Evolutionary conservation across 768 basidiomycete genomes (phyloP), one percentile per base, ranked within the genome.

Genomic region (Psilocybe subaeruginosa): DNA sequence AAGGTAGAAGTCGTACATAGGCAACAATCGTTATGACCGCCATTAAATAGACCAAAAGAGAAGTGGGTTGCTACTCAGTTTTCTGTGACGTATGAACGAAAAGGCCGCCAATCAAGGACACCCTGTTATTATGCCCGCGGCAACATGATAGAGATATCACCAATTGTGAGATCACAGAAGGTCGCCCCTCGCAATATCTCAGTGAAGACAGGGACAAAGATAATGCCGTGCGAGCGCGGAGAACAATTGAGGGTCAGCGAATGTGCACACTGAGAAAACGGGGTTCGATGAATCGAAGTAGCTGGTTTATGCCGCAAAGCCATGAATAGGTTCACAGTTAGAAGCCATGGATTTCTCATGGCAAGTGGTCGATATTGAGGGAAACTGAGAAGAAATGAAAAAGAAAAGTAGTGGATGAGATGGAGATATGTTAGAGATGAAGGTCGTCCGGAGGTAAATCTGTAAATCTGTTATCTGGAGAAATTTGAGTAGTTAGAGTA

Each of bases 401-500:
- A 51, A 16, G 47, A 37, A 48, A 48, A 14, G 35, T 29, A 35
- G 30, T 43, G 47, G 30, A 27, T 52, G 7, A 17, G 33, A 41
- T 48, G 55, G 62, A 47, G 41, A 56, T 14, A 30, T 51, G 33
- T 59, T 53, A 35, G 33, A 55, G 27, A 54, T 54, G 61, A 29
- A 51, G 50, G 55, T 14, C 7, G 51, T 53, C 46, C 58, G 67
- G 60, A 60, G 51, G 60, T 35, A 63, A 60, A 59, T 62, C 62
- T 61, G 56, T 9, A 54, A 60, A 64, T 63, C 54, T 63, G 49
- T 49, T 43, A 45, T 54, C 35, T 59, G 50, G 23, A 48, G 64
- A 68, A 35, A 71, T 76, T 78, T 79, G 74, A 74, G 79, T 80
- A 82, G 81, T 81, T 81, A 81, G 78, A 77, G 81, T 83, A 56